Evolutionary conservation across 1,284 basidiomycete species (phyloP).

Genomic region (Phellinidium pouzarii): DNA sequence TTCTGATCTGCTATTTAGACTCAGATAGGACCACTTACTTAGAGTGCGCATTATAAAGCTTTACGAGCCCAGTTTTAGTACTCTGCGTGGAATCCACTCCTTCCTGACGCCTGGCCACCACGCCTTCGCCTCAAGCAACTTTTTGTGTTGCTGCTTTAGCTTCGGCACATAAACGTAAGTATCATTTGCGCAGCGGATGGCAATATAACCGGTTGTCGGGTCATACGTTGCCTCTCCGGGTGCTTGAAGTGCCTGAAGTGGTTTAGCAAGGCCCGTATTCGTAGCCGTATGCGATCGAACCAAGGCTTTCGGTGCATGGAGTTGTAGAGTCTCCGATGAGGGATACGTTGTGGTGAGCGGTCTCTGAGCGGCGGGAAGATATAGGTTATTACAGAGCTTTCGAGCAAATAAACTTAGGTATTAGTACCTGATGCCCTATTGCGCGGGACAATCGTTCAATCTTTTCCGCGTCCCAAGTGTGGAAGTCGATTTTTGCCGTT

Average conservation of each 20-base stretch:
- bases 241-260: constrained; percentile 23
- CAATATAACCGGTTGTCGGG: constrained; percentile 31
- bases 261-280: constrained; percentile 13
- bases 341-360: constrained; percentile 40
- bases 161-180: constrained; percentile 43
- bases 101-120: constrained; percentile 56
- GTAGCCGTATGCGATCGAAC: neutral
- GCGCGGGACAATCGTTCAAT: constrained; percentile 60
- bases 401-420: neutral
- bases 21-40: too few relatives aligned
- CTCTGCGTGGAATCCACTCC: constrained; percentile 12
- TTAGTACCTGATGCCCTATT: constrained; percentile 63
- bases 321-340: constrained; percentile 40
- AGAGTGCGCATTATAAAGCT: too few relatives aligned
- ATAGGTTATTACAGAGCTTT: neutral
- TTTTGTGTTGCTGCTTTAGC: constrained; percentile 58
- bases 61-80: constrained; percentile 10
- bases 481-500: constrained; percentile 54
- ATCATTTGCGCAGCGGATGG: constrained; percentile 44
- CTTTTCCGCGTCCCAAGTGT: constrained; percentile 44
- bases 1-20: too few relatives aligned
- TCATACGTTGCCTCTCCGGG: constrained; percentile 40
- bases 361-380: constrained; percentile 28
- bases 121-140: constrained; percentile 36
- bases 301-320: constrained; percentile 34